phyloP scores from a whole-genome alignment of 2,329 filamentous ascomycete species.

The Penicillium sumatraense region DNA sequence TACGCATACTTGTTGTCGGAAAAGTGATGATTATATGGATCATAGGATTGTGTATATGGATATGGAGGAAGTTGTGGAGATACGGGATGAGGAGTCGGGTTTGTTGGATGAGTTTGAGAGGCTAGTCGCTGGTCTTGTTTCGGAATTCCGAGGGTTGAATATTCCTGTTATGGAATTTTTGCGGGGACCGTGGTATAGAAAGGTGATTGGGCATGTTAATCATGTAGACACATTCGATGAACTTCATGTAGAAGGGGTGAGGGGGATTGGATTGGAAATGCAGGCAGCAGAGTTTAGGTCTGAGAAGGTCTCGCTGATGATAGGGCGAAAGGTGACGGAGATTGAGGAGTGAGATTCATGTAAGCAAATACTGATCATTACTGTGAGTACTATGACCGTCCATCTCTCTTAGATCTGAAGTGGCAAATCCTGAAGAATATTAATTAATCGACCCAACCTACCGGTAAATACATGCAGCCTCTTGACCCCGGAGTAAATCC shows the following conservation, averaged over 20 bases:
- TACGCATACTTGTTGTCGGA: conserved; percentile 9
- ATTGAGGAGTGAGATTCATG: not conserved
- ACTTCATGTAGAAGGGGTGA: not conserved
- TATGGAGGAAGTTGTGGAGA: conserved; percentile 1
- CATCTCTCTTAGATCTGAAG: too few relatives aligned
- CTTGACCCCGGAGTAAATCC: too few relatives aligned
- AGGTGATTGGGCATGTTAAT: conserved; percentile 4
- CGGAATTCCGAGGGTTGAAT: not conserved
- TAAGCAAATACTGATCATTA: too few relatives aligned
- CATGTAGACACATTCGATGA: conserved; percentile 10
- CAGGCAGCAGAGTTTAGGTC: not conserved
- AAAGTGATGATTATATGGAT: not conserved
- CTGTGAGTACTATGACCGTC: too few relatives aligned
- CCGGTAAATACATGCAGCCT: too few relatives aligned
- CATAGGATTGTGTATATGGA: not conserved
- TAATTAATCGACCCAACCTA: too few relatives aligned
- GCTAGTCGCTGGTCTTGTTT: conserved; percentile 3
- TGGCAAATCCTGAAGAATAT: not conserved
- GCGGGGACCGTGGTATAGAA: conserved; percentile 5
- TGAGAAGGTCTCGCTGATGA: not conserved
- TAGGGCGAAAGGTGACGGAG: conserved; percentile 5
- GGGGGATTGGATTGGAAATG: not conserved
- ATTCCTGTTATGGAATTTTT: conserved; percentile 14
- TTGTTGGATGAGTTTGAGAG: conserved; percentile 3
- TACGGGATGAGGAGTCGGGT: conserved; percentile 11